Evolutionary conservation across 2,329 filamentous ascomycete genomes (phyloP).

Genomic region (Talaromyces sp.): DNA sequence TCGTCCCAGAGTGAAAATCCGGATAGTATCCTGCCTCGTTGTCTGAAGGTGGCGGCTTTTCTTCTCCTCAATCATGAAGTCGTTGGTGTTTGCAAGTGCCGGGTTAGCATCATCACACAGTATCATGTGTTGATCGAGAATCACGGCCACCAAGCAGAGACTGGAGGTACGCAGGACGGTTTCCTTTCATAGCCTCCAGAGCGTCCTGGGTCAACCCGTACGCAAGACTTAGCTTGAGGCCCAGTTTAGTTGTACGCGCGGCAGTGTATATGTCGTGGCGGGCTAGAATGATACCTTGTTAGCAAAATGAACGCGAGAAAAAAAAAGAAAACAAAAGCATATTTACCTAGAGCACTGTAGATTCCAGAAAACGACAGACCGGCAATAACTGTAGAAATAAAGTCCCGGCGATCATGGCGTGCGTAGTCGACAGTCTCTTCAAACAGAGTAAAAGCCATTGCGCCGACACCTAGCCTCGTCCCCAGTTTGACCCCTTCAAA

Average conservation of each 20-base stretch:
- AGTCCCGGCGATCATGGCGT: conserved; percentile 59
- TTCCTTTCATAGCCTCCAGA: conserved; percentile 64
- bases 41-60: background rate
- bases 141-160: conserved; percentile 5
- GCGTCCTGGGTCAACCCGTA: conserved; percentile 81
- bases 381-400: conserved; percentile 75
- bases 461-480: conserved; percentile 65
- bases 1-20: background rate
- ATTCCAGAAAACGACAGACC: conserved; percentile 78
- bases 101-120: background rate
- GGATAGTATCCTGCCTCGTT: background rate
- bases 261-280: conserved; percentile 73
- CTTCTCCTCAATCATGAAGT: background rate
- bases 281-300: conserved; percentile 47
- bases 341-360: conserved; percentile 81
- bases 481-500: conserved; percentile 76
- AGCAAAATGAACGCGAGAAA: conserved; percentile 5
- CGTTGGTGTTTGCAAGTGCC: background rate
- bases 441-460: conserved; percentile 69
- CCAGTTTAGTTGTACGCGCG: conserved; percentile 73
- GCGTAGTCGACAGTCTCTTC: conserved; percentile 80
- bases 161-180: conserved; percentile 66
- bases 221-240: conserved; percentile 69
- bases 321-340: background rate
- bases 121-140: background rate